These are phyloP conservation scores for Rhytidhysteron rufulum DNA, from an alignment of 2,329 filamentous ascomycete genomes.

Conservation along the genomic window DNA sequence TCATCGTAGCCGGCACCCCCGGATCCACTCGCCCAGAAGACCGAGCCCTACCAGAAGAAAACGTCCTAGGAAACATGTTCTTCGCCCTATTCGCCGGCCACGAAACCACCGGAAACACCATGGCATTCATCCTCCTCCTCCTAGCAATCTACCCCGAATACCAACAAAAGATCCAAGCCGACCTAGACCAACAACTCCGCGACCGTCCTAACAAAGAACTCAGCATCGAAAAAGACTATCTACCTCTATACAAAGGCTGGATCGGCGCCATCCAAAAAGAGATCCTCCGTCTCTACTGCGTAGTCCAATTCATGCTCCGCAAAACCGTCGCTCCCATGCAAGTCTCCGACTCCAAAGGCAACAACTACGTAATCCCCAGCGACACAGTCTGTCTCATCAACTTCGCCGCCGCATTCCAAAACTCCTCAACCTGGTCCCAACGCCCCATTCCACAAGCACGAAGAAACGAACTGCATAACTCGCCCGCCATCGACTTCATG, in stretches of 20 bases:
- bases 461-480: slow-evolving; percentile 2
- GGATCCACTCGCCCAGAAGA: not conserved
- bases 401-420: slow-evolving; percentile 6
- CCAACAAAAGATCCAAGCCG: slow-evolving; percentile 43
- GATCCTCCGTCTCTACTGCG: slow-evolving; percentile 8
- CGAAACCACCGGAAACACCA: slow-evolving; percentile 37
- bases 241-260: slow-evolving; percentile 6
- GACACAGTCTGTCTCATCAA: slow-evolving; percentile 6
- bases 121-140: slow-evolving; percentile 42
- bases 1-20: slow-evolving; percentile 6
- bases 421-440: slow-evolving; percentile 5
- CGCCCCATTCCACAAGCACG: not conserved
- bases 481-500: slow-evolving; percentile 8
- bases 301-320: slow-evolving; percentile 5
- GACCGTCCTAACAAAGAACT: slow-evolving; percentile 2
- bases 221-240: slow-evolving; percentile 6
- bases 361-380: not conserved
- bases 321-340: slow-evolving; percentile 1
- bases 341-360: slow-evolving; percentile 5
- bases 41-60: slow-evolving; percentile 6
- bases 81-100: slow-evolving; percentile 13
- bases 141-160: slow-evolving; percentile 42
- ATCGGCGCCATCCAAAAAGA: slow-evolving; percentile 11
- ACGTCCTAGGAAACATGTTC: slow-evolving; percentile 13
- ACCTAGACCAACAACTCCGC: slow-evolving; percentile 22